phyloP scores from a whole-genome alignment of 2,329 filamentous ascomycete species.

The Metarhizium rileyi region DNA sequence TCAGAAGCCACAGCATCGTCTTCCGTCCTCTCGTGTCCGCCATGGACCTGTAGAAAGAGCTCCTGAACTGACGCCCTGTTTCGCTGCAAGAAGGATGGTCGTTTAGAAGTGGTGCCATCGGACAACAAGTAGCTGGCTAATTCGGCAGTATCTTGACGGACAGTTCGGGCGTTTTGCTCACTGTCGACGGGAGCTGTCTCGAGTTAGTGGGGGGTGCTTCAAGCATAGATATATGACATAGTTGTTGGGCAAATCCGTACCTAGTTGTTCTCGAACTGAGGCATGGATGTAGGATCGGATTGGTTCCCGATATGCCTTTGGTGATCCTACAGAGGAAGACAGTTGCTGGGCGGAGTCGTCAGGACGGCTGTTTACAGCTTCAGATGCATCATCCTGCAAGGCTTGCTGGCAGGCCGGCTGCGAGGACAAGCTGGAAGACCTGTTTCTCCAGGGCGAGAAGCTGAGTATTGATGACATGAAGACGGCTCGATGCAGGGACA shows the following conservation, averaged over 20 bases:
- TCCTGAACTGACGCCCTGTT: conserved; percentile 21
- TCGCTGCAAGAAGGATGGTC: conserved; percentile 36
- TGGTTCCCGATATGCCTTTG: conserved; percentile 46
- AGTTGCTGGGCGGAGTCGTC: conserved; percentile 17
- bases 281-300: conserved; percentile 64
- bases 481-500: conserved; percentile 22
- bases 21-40: conserved; percentile 12
- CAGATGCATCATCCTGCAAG: conserved; percentile 17
- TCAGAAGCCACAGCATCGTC: conserved; percentile 27
- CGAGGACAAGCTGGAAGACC: conserved; percentile 27
- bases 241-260: conserved; percentile 23
- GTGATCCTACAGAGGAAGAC: conserved; percentile 30
- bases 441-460: conserved; percentile 40
- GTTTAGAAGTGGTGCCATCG: conserved; percentile 39
- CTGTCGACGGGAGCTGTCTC: conserved; percentile 49
- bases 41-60: conserved; percentile 13
- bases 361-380: conserved; percentile 12
- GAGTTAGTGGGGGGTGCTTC: background rate
- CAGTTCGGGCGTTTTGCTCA: conserved; percentile 64
- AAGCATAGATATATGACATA: conserved; percentile 9
- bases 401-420: conserved; percentile 19
- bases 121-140: conserved; percentile 74
- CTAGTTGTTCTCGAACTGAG: conserved; percentile 48
- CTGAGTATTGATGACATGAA: conserved; percentile 35
- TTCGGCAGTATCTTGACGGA: conserved; percentile 81